Evolutionary conservation across 2,329 filamentous ascomycete genomes (phyloP).

Genomic region (Zarea fungicola): DNA sequence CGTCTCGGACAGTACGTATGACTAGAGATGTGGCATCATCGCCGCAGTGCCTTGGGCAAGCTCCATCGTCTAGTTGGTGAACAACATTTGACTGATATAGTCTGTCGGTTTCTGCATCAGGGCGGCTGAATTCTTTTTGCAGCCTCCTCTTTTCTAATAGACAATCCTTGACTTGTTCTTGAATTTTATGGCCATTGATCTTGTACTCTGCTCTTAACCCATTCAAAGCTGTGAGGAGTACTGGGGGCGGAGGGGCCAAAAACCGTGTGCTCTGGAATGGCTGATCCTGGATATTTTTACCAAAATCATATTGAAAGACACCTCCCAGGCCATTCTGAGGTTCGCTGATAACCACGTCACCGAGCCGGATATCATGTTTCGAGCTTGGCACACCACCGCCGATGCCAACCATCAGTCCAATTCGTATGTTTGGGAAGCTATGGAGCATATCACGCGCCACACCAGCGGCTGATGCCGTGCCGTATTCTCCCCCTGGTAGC

Average conservation of each 20-base stretch:
- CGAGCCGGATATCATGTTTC: conserved; percentile 14
- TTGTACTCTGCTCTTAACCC: neutral
- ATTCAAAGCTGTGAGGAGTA: conserved; percentile 13
- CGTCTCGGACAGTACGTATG: neutral
- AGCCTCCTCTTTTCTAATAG: neutral
- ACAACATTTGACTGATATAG: neutral
- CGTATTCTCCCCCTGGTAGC: conserved; percentile 25
- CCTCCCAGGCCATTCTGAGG: neutral
- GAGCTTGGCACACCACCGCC: conserved; percentile 11
- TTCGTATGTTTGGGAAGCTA: neutral
- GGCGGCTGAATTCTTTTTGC: neutral
- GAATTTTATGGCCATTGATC: neutral
- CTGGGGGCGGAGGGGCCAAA: conserved; percentile 2
- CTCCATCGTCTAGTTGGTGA: neutral
- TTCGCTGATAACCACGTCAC: conserved; percentile 14
- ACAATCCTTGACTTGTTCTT: neutral
- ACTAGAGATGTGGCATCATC: neutral
- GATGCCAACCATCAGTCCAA: conserved; percentile 16
- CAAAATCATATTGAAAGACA: conserved; percentile 14
- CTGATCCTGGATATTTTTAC: conserved; percentile 3
- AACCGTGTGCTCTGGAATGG: conserved; percentile 1
- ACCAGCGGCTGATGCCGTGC: neutral
- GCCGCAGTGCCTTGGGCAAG: neutral
- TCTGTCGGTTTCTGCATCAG: neutral
- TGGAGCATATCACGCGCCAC: neutral